Evolutionary conservation across 768 basidiomycete species (phyloP), one percentile per base, ranked within the genome.

Genomic region (Suillus weaverae): DNA sequence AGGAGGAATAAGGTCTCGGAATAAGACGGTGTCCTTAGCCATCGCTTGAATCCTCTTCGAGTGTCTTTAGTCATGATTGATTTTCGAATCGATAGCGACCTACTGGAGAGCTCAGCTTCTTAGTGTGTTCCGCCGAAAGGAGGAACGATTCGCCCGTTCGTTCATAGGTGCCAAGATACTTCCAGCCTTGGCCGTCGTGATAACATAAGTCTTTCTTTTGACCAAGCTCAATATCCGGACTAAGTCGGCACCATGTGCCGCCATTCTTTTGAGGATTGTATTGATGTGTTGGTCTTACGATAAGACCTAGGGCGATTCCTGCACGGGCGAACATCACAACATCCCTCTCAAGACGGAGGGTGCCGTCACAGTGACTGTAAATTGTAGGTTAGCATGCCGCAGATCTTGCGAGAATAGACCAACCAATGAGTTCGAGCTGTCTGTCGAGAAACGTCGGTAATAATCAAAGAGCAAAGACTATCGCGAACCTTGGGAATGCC

Each of bases 81-180:
- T 60, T 57, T 54, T 57, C 18, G 33, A 61, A 62, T 38, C 11
- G 36, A 39, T 11, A 62, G 50, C 38, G 43, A 51, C 67, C 16
- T 41, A 71, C 73, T 36, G 62, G 6, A 14, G 3, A 30, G 53
- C 56, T 56, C 10, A 76, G 39, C 46, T 64, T 20, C 60, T 64
- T 41, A 48, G 69, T 64, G 7, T 65, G 32, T 26, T 65, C 59
- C 14, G 64, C 10, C 32, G 70, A 64, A 50, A 74, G 53, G 36
- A 57, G 38, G 73, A 64, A 65, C n/a, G 46, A 39, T 13, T 53
- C 61, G 61, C 64, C 67, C 36, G 64, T 59, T 36, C 73, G 59
- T 64, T 76, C 70, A 60, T 74, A 74, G 39, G 71, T 74, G 9
- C 73, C 73, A 20, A 76, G 44, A 57, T 74, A 74, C 38, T 65